phyloP scores from a whole-genome alignment of 176 grass and related monocot species.

The maize (Zea mays) region DNA sequence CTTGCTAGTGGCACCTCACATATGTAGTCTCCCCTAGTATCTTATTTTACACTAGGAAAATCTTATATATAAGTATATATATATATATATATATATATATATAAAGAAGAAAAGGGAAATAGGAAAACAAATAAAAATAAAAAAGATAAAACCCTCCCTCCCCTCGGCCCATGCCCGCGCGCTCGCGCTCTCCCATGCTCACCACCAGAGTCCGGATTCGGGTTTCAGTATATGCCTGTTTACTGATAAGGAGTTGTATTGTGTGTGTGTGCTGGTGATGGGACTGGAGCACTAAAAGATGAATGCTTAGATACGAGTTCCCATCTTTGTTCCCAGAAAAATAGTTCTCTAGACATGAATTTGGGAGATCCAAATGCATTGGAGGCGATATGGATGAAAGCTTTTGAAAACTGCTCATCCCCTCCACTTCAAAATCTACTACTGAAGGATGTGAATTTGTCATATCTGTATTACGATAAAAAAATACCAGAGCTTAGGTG shows the following conservation, averaged over 20 bases:
- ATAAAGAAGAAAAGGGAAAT: too few relatives aligned
- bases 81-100: too few relatives aligned
- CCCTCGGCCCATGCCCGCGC: too few relatives aligned
- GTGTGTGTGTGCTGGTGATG: constrained; percentile 53
- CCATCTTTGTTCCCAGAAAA: constrained; percentile 53
- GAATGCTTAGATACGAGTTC: constrained; percentile 55
- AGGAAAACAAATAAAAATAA: too few relatives aligned
- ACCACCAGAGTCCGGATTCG: too few relatives aligned
- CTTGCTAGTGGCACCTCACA: too few relatives aligned
- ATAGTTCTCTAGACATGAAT: constrained; percentile 57
- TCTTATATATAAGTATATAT: too few relatives aligned
- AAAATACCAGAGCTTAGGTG: too few relatives aligned
- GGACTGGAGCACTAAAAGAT: constrained; percentile 45
- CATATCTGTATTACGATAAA: constrained; percentile 44
- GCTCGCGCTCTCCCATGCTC: too few relatives aligned
- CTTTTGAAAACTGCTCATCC: constrained; percentile 73
- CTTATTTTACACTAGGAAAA: too few relatives aligned
- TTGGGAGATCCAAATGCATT: constrained; percentile 70
- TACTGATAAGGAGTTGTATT: constrained; percentile 20
- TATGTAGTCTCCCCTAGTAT: too few relatives aligned
- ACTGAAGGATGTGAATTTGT: constrained; percentile 70
- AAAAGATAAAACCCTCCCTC: too few relatives aligned
- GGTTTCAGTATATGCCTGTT: background rate
- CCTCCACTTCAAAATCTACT: constrained; percentile 53
- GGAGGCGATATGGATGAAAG: constrained; percentile 69